Evolutionary conservation across 768 basidiomycete genomes (phyloP).

Genomic region (Lactarius psammicola): DNA sequence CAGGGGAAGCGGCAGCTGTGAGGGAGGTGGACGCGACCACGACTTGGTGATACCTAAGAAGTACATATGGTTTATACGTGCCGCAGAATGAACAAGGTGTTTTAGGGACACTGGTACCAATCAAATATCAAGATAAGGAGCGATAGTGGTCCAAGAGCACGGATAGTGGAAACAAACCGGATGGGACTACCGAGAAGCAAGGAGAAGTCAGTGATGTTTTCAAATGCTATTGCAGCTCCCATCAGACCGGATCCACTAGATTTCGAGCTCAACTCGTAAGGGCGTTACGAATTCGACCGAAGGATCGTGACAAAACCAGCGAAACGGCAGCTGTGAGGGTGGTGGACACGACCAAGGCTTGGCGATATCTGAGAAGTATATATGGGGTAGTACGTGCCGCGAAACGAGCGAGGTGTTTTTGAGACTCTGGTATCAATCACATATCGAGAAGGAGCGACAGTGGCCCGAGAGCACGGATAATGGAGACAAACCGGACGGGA

Average conservation of each 20-base stretch:
- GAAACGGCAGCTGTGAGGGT: no score
- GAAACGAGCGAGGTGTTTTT: no score
- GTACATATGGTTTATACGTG: neutral
- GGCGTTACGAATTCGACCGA: no score
- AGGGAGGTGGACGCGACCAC: neutral
- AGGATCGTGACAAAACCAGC: no score
- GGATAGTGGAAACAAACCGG: neutral
- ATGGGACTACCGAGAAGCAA: neutral
- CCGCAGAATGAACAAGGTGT: neutral
- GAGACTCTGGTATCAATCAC: no score
- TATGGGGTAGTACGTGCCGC: no score
- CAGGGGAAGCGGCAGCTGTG: neutral
- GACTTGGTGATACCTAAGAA: neutral
- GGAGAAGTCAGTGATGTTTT: no score
- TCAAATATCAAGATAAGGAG: neutral
- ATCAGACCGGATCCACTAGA: no score
- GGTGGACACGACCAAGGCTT: no score
- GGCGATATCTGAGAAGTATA: no score
- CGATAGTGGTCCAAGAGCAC: neutral
- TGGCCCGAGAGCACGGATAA: neutral
- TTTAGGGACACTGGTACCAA: neutral
- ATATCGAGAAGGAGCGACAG: neutral
- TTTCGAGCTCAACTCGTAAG: no score
- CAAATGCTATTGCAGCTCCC: no score
- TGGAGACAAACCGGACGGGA: neutral